Evolutionary conservation across 1,284 basidiomycete species (phyloP), one percentile per base, ranked within the genome.

Genomic region (Takashimella koratensis): DNA sequence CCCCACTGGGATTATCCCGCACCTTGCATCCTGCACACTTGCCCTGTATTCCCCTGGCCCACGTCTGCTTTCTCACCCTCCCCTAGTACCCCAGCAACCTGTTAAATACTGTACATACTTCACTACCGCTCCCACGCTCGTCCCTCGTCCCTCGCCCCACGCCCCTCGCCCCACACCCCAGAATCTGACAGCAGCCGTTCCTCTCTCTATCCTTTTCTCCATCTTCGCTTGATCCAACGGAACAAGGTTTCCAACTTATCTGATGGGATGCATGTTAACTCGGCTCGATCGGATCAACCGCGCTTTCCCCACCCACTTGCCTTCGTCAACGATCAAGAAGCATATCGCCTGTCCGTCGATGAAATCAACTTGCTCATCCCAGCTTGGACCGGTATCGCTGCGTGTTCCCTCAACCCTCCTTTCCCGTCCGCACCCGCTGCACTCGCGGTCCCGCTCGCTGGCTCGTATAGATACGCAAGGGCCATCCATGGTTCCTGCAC

Each of bases 401-500:
- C 60, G 2, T 57, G 40, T 30, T 52, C 51, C 24, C 52, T 54
- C 16, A 68, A 58, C 3, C 59, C 57, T 1, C 61, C 57, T 8
- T 47, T 39, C 8, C 45, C 52, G 16, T 36, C 30, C 16, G 30
- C 30, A n/a, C n/a, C n/a, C n/a, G n/a, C n/a, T n/a, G n/a, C n/a
- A n/a, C n/a, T n/a, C n/a, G n/a, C n/a, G n/a, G n/a, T n/a, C n/a
- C n/a, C n/a, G n/a, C n/a, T n/a, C 10, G 52, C 53, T 2, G 67
- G 64, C 42, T 68, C 65, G 51, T 67, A 70, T 3, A 70, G 51
- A 42, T 70, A 70, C 3, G 68, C 68, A 60, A 70, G 63, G 3
- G 61, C 68, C 64, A 70, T 66, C 2, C 68, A 65, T 13, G 68
- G 68, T 63, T 64, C 41, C 59, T 45, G 24, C 54, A 48, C 44